A percentile compares a stretch with the other conserved stretches of the same genome.
phyloP scores from a whole-genome alignment of 768 basidiomycete genomes.

The Serpula lacrymans region DNA sequence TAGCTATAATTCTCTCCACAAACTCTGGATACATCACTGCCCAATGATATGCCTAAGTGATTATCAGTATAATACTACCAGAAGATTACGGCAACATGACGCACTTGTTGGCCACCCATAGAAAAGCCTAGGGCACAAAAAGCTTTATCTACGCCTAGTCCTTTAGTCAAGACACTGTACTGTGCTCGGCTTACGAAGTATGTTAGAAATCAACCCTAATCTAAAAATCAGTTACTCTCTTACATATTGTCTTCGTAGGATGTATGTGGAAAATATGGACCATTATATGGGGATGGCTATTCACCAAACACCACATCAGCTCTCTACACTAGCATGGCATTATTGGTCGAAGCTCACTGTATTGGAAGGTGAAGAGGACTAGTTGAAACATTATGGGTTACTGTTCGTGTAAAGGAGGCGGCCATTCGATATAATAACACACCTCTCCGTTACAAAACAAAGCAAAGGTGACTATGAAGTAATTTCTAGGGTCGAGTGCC shows the following conservation, averaged over 20 bases:
- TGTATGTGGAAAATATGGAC: conserved; percentile 26
- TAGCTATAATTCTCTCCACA: conserved; percentile 38
- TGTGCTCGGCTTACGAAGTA: conserved; percentile 41
- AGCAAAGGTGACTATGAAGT: conserved; percentile 25
- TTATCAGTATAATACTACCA: not conserved
- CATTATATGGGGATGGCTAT: conserved; percentile 30
- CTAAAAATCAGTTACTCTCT: not conserved
- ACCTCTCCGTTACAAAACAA: conserved; percentile 29
- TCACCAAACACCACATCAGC: not conserved
- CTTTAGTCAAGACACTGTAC: conserved; percentile 43
- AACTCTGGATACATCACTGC: conserved; percentile 48
- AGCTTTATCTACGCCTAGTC: conserved; percentile 38
- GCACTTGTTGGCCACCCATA: conserved; percentile 48
- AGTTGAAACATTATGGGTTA: not conserved
- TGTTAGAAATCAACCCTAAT: not conserved
- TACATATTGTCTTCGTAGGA: conserved; percentile 29
- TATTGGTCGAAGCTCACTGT: conserved; percentile 12
- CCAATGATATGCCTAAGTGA: conserved; percentile 46
- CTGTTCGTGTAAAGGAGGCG: not conserved
- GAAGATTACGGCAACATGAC: not conserved
- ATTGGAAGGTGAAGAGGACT: conserved; percentile 28
- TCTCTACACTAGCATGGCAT: not conserved
- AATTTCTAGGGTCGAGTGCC: conserved; percentile 20
- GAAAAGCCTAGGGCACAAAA: conserved; percentile 47
- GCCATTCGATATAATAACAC: not conserved